Evolutionary conservation across 805 yeast species (phyloP).

Genomic region (Candida ponderosae): DNA sequence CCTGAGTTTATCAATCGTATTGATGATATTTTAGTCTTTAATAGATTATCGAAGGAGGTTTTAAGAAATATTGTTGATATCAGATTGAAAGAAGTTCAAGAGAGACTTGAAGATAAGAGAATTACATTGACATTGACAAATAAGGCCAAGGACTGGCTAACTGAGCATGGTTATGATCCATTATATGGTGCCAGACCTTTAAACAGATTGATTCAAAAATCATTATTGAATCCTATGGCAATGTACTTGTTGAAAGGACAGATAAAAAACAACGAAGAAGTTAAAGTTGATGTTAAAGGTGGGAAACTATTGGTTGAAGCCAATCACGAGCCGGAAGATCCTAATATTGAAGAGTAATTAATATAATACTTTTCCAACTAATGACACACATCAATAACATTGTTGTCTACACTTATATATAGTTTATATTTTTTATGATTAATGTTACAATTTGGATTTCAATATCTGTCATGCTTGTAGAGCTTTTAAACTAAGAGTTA

Average conservation of each 20-base stretch:
- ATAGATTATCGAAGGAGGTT: conserved; percentile 73
- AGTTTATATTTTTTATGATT: too few relatives aligned
- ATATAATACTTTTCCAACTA: background rate
- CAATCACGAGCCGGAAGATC: conserved; percentile 33
- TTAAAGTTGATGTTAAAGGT: conserved; percentile 38
- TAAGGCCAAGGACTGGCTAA: conserved; percentile 69
- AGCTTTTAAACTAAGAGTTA: too few relatives aligned
- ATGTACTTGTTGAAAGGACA: conserved; percentile 72
- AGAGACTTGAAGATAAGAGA: conserved; percentile 70
- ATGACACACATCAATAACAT: too few relatives aligned
- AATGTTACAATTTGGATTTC: too few relatives aligned
- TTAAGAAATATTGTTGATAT: conserved; percentile 78
- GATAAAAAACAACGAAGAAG: conserved; percentile 49
- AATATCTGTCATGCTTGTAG: too few relatives aligned
- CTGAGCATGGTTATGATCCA: conserved; percentile 84
- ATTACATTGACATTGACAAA: conserved; percentile 51
- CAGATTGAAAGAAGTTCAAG: conserved; percentile 73
- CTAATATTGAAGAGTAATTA: conserved; percentile 1
- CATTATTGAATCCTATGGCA: conserved; percentile 85
- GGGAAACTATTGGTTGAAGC: conserved; percentile 37
- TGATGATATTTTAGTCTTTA: conserved; percentile 91
- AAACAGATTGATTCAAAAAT: conserved; percentile 80
- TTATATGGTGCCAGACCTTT: conserved; percentile 94
- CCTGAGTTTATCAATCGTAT: conserved; percentile 94
- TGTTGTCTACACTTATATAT: too few relatives aligned